Percentiles rank a stretch among this genome's conserved stretches.
These are phyloP conservation scores for Aspergillus novoparasiticus DNA, from an alignment of 2,329 filamentous ascomycete genomes.

Conservation along the genomic window DNA sequence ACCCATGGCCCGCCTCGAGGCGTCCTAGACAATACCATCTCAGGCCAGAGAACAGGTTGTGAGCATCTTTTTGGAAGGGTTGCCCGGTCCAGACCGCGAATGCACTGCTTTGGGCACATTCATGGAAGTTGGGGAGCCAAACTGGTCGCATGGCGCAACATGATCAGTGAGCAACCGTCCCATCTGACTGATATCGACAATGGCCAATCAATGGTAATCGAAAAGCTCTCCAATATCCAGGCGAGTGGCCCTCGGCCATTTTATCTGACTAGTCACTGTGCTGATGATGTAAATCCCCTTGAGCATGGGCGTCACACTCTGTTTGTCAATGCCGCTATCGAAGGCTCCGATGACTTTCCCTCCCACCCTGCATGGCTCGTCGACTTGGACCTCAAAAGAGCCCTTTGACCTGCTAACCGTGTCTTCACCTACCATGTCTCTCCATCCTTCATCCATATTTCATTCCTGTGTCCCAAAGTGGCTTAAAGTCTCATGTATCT, in stretches of 20 bases:
- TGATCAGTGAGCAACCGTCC: constrained; percentile 36
- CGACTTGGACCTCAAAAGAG: constrained; percentile 47
- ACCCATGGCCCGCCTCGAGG: constrained; percentile 60
- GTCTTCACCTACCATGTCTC: too few species aligned
- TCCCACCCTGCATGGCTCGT: constrained; percentile 58
- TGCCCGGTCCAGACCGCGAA: constrained; percentile 32
- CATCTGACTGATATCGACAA: constrained; percentile 54
- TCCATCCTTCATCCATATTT: too few species aligned
- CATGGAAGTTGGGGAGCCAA: constrained; percentile 60
- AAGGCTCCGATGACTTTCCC: constrained; percentile 35
- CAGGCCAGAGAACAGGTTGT: constrained; percentile 35
- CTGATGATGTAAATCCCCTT: constrained; percentile 33
- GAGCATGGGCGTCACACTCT: constrained; percentile 53
- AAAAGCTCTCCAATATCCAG: constrained; percentile 20
- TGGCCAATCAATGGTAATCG: constrained; percentile 39
- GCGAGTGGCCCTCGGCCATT: constrained; percentile 22
- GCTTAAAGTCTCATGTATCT: background rate
- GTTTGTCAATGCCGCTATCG: constrained; percentile 63
- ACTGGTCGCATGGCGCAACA: constrained; percentile 54
- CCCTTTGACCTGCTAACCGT: background rate
- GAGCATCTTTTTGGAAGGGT: constrained; percentile 34
- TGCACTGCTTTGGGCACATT: constrained; percentile 48
- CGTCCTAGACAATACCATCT: constrained; percentile 50
- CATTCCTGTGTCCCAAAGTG: background rate
- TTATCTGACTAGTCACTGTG: constrained; percentile 45